phyloP scores from a whole-genome alignment of 257 asterid species.

The Solanum ahanhuiri region DNA sequence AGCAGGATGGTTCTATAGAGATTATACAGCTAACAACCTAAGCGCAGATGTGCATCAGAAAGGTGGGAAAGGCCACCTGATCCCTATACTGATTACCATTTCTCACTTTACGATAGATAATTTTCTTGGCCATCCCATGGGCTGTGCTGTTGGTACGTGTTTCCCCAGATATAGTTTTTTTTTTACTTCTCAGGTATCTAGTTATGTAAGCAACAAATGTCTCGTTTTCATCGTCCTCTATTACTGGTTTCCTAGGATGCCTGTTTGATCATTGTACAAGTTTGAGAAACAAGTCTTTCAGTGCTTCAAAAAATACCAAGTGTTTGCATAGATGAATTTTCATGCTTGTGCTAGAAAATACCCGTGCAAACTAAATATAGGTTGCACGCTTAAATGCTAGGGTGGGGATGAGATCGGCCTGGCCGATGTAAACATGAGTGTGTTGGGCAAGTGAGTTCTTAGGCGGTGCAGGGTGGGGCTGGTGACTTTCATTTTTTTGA shows the following conservation, averaged over 20 bases:
- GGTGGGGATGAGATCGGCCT: neutral
- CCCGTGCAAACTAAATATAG: neutral
- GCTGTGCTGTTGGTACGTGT: neutral
- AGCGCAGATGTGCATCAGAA: neutral
- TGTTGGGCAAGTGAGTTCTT: neutral
- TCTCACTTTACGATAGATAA: neutral
- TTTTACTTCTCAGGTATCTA: neutral
- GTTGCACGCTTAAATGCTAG: neutral
- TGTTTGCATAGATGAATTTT: neutral
- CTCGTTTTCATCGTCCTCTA: neutral
- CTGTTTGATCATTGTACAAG: neutral
- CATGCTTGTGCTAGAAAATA: neutral
- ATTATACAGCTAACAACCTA: neutral
- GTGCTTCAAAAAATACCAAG: neutral
- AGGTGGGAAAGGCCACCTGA: neutral
- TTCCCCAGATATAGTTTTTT: neutral
- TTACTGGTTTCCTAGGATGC: neutral
- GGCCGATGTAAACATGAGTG: neutral
- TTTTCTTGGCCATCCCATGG: neutral
- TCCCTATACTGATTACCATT: neutral
- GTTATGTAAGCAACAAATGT: neutral
- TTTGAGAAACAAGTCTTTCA: neutral
- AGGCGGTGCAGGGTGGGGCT: neutral
- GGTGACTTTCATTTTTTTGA: neutral
- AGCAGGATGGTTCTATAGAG: neutral